These are phyloP conservation scores for Aspergillus incahuasiensis DNA, from an alignment of 495 filamentous ascomycete genomes.

Conservation along the genomic window DNA sequence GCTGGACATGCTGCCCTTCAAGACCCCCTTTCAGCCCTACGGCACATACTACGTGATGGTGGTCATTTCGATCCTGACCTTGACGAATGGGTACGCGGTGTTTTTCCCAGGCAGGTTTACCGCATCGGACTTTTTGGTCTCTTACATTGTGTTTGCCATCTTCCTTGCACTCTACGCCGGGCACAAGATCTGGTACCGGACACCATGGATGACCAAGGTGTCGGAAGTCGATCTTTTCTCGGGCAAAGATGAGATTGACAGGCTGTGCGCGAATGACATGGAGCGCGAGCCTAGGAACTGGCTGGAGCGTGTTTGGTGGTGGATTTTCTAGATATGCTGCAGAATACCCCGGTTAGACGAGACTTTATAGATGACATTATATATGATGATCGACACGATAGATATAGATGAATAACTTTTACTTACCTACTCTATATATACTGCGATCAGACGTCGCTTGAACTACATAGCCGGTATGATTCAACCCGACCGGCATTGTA, in stretches of 20 bases:
- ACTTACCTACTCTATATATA: too few species aligned
- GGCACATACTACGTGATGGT: conserved; percentile 50
- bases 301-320: conserved; percentile 32
- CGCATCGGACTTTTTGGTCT: conserved; percentile 46
- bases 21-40: conserved; percentile 50
- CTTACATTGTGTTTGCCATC: conserved; percentile 51
- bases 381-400: not conserved
- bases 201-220: conserved; percentile 49
- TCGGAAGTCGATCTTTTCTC: conserved; percentile 29
- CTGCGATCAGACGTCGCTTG: too few species aligned
- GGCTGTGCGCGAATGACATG: conserved; percentile 24
- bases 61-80: conserved; percentile 51
- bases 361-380: not conserved
- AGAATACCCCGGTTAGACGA: not conserved
- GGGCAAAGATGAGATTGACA: conserved; percentile 32
- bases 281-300: conserved; percentile 27
- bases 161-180: conserved; percentile 63
- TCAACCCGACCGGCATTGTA: too few species aligned
- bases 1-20: conserved; percentile 48
- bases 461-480: too few species aligned
- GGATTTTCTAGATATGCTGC: conserved; percentile 25
- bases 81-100: conserved; percentile 61
- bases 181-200: conserved; percentile 31
- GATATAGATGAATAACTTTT: too few species aligned
- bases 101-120: conserved; percentile 52